A percentile compares a stretch with the other conserved stretches of the same genome.
phyloP scores from a whole-genome alignment of 371 early-diverging fungal species.

The Mortierella sp. region DNA sequence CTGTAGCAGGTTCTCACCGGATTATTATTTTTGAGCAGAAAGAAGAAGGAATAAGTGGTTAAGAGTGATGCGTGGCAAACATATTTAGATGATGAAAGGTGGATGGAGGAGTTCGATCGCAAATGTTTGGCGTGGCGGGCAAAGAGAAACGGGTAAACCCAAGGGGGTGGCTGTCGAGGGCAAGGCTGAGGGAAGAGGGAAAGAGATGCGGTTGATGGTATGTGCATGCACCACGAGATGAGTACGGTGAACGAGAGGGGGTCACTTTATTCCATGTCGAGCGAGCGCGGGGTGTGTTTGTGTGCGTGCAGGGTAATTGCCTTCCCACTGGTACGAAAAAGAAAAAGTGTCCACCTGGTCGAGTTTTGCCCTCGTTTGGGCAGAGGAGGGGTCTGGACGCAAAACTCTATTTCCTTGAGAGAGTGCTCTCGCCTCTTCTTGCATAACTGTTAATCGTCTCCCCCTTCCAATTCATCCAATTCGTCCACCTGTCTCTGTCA shows the following conservation, averaged over 20 bases:
- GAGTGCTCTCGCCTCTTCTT: background rate
- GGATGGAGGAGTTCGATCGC: too few species aligned
- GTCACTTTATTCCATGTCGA: too few species aligned
- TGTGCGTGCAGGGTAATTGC: background rate
- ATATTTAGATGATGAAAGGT: background rate
- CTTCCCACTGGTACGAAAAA: too few species aligned
- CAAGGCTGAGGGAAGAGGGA: too few species aligned
- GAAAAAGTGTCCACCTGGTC: constrained; percentile 3
- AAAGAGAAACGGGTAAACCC: background rate
- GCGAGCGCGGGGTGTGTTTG: background rate
- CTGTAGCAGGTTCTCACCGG: background rate
- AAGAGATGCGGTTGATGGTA: too few species aligned
- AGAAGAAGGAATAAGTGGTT: background rate
- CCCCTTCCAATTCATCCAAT: background rate
- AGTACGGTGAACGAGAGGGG: too few species aligned
- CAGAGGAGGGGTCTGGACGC: background rate
- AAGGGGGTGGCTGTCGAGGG: background rate
- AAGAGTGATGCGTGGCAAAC: background rate
- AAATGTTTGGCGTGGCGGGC: background rate
- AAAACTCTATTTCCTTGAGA: background rate
- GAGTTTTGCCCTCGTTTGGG: constrained; percentile 13
- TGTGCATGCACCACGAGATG: too few species aligned
- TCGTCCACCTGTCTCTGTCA: background rate
- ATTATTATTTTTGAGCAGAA: background rate
- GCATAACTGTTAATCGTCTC: background rate